Conservation (phyloP, 225 moss, liverwort and hornwort species). For the Lunularia cruciata region DNA sequence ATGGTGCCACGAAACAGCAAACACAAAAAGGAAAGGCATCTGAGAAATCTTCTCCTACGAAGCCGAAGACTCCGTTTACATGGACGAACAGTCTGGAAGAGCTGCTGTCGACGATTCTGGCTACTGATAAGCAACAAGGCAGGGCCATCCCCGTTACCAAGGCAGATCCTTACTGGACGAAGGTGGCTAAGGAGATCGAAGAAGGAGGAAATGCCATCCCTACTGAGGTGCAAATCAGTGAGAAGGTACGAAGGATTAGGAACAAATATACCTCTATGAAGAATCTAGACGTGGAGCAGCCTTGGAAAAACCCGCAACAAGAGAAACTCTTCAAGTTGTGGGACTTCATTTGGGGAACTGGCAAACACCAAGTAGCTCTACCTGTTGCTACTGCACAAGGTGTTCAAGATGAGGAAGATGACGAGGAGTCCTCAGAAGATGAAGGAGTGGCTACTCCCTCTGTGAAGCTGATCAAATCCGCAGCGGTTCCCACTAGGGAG, state of each 20-base stretch:
- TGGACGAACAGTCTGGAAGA: slow-evolving; percentile 11
- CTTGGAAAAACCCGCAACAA: slow-evolving; percentile 5
- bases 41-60: neutral
- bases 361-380: neutral
- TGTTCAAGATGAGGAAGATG: slow-evolving; percentile 9
- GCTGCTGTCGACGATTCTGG: slow-evolving; percentile 2
- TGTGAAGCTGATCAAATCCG: neutral
- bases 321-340: neutral
- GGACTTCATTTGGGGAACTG: slow-evolving; percentile 14
- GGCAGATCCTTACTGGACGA: slow-evolving; percentile 15
- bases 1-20: slow-evolving; percentile 1
- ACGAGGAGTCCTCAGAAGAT: neutral
- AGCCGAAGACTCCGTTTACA: slow-evolving; percentile 7
- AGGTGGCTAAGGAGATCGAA: neutral
- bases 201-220: neutral
- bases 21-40: neutral
- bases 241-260: slow-evolving; percentile 19
- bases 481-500: slow-evolving; percentile 8
- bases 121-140: slow-evolving; percentile 7
- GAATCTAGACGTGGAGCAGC: neutral
- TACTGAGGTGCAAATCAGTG: slow-evolving; percentile 1
- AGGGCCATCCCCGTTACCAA: neutral
- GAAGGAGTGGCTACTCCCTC: neutral
- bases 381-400: neutral
- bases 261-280: neutral